These are phyloP conservation scores for Penicillium riverlandense DNA, from an alignment of 495 filamentous ascomycete species.

Conservation along the genomic window DNA sequence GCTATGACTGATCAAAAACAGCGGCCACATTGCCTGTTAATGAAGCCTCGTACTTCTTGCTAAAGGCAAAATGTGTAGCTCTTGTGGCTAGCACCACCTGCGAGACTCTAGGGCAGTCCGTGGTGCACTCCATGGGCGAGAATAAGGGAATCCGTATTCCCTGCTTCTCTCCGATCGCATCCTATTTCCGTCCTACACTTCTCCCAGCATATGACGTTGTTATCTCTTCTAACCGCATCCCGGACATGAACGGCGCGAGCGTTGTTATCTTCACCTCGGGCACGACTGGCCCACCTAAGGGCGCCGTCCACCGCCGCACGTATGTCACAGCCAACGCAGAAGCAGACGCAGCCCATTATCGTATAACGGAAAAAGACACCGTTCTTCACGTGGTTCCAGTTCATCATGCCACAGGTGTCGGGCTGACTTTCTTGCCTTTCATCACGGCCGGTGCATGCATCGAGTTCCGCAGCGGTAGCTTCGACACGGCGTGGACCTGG, in stretches of 20 bases:
- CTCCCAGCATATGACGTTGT: constrained; percentile 5
- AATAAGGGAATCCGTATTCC: constrained; percentile 10
- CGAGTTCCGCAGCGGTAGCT: constrained; percentile 39
- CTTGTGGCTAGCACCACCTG: constrained; percentile 12
- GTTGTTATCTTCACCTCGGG: constrained; percentile 38
- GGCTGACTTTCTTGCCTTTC: constrained; percentile 40
- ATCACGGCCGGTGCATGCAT: constrained; percentile 34
- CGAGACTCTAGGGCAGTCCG: constrained; percentile 8
- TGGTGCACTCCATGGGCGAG: constrained; percentile 7
- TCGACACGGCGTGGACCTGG: constrained; percentile 43
- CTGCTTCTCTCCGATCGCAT: constrained; percentile 14
- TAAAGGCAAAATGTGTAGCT: constrained; percentile 21
- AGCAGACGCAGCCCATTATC: constrained; percentile 19
- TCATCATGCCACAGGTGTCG: constrained; percentile 42
- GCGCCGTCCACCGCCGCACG: constrained; percentile 29
- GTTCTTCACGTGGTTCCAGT: constrained; percentile 38
- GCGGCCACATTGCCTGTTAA: constrained; percentile 23
- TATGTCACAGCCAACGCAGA: constrained; percentile 21
- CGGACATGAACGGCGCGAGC: constrained; percentile 18
- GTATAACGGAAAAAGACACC: constrained; percentile 17
- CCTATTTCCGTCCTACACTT: constrained; percentile 7
- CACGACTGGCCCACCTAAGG: constrained; percentile 40
- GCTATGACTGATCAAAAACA: neutral
- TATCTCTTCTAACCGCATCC: constrained; percentile 18
- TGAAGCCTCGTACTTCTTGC: constrained; percentile 38